Evolutionary conservation across 2,329 filamentous ascomycete genomes (phyloP).

Genomic region (Mariannaea elegans): DNA sequence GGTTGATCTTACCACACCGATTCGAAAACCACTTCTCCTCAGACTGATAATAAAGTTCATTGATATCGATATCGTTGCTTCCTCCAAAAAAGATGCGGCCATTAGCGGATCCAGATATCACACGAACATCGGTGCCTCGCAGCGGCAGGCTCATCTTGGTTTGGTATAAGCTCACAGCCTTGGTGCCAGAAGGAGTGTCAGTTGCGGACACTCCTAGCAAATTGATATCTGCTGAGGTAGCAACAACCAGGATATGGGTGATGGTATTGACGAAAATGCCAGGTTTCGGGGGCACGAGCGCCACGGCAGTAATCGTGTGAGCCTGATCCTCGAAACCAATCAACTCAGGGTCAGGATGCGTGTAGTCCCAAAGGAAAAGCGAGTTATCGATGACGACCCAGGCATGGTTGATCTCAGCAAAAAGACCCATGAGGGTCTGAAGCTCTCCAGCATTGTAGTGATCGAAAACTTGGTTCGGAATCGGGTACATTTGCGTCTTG

Average conservation of each 20-base stretch:
- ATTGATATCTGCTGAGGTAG: constrained; percentile 85
- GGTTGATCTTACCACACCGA: constrained; percentile 87
- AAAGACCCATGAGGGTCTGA: constrained; percentile 92
- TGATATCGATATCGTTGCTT: constrained; percentile 82
- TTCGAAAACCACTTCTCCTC: constrained; percentile 97
- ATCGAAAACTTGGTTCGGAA: constrained; percentile 91
- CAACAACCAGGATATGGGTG: constrained; percentile 87
- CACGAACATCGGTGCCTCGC: constrained; percentile 77
- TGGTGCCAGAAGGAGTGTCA: constrained; percentile 73
- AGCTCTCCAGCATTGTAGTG: constrained; percentile 90
- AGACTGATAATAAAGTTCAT: constrained; percentile 95
- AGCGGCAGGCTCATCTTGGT: constrained; percentile 86
- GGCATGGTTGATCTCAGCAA: constrained; percentile 92
- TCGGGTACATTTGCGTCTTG: constrained; percentile 84
- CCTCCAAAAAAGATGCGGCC: constrained; percentile 96
- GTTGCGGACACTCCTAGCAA: constrained; percentile 83
- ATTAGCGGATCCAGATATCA: constrained; percentile 81
- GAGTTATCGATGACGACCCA: constrained; percentile 97
- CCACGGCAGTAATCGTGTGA: constrained; percentile 90
- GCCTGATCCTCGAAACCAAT: constrained; percentile 91
- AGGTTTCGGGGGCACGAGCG: constrained; percentile 82
- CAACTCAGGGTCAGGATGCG: constrained; percentile 86
- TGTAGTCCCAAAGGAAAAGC: constrained; percentile 98
- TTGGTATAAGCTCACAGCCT: constrained; percentile 81
- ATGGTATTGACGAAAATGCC: constrained; percentile 90